Evolutionary conservation across 257 asterid genomes (phyloP).

Genomic region (Verbena officinalis): DNA sequence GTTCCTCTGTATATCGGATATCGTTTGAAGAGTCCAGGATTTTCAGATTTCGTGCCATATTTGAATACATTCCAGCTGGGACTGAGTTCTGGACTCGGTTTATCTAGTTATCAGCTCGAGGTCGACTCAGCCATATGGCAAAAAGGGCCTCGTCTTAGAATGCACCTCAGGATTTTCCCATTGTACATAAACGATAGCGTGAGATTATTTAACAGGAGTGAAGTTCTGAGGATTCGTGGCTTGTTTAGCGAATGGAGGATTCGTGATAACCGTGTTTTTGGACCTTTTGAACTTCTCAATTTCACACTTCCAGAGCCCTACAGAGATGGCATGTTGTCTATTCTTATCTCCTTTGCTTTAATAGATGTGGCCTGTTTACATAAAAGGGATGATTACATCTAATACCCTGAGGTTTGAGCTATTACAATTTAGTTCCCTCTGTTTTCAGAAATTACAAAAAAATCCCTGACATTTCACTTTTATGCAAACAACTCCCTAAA

Average conservation of each 20-base stretch:
- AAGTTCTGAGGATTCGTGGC: constrained; percentile 59
- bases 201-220: constrained; percentile 57
- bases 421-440: no score
- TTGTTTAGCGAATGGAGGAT: constrained; percentile 82
- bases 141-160: constrained; percentile 77
- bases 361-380: not conserved
- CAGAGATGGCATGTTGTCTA: constrained; percentile 48
- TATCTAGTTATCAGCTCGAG: constrained; percentile 64
- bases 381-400: not conserved
- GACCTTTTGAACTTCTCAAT: constrained; percentile 90
- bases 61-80: constrained; percentile 45
- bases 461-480: no score
- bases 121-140: constrained; percentile 62
- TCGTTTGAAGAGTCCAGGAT: constrained; percentile 94
- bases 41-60: constrained; percentile 71
- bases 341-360: no score
- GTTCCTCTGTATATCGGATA: constrained; percentile 79
- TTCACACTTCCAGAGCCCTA: constrained; percentile 77
- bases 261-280: constrained; percentile 65
- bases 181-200: constrained; percentile 32
- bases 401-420: no score
- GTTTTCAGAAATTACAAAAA: no score
- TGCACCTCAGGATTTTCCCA: constrained; percentile 83
- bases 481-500: no score
- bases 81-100: constrained; percentile 57